These are phyloP conservation scores for Aphanomyces invadans DNA, from an alignment of 352 stramenopile genomes.

Conservation along the genomic window DNA sequence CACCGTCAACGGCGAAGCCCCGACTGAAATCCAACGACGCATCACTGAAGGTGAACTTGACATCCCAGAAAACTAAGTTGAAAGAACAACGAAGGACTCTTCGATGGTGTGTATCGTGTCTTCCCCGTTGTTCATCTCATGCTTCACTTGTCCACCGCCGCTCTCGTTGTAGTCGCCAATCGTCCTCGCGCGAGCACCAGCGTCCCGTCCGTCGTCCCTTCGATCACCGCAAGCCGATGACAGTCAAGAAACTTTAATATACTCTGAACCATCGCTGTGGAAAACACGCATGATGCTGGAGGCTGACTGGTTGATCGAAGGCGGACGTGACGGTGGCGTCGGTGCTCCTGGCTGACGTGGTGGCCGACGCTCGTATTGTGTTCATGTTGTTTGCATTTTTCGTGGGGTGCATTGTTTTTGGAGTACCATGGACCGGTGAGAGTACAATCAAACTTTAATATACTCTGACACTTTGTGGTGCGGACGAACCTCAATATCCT, in stretches of 20 bases:
- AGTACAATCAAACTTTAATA: slow-evolving; percentile 32
- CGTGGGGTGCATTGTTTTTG: slow-evolving; percentile 8
- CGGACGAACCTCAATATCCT: slow-evolving; percentile 26
- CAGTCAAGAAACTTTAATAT: slow-evolving; percentile 76
- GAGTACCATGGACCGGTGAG: slow-evolving; percentile 9
- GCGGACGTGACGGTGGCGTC: not conserved
- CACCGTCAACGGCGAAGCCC: slow-evolving; percentile 98
- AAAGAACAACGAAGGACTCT: slow-evolving; percentile 25
- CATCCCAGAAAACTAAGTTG: slow-evolving; percentile 93
- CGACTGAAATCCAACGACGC: slow-evolving; percentile 92
- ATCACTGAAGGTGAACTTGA: slow-evolving; percentile 97
- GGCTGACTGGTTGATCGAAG: slow-evolving; percentile 19
- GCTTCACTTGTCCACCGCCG: no score
- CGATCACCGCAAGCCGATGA: slow-evolving; percentile 6
- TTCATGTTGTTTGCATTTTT: no score
- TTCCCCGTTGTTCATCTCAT: not conserved
- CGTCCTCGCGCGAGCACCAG: no score
- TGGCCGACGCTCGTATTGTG: no score
- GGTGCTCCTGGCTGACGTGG: no score
- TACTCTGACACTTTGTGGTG: slow-evolving; percentile 29
- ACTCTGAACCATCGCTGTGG: slow-evolving; percentile 63
- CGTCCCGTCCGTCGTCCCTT: not conserved
- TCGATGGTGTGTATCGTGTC: slow-evolving; percentile 16
- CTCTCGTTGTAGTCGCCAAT: not conserved
- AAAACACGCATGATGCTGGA: slow-evolving; percentile 43